Evolutionary conservation across 2,329 filamentous ascomycete genomes (phyloP).

Genomic region (Capronia coronata): DNA sequence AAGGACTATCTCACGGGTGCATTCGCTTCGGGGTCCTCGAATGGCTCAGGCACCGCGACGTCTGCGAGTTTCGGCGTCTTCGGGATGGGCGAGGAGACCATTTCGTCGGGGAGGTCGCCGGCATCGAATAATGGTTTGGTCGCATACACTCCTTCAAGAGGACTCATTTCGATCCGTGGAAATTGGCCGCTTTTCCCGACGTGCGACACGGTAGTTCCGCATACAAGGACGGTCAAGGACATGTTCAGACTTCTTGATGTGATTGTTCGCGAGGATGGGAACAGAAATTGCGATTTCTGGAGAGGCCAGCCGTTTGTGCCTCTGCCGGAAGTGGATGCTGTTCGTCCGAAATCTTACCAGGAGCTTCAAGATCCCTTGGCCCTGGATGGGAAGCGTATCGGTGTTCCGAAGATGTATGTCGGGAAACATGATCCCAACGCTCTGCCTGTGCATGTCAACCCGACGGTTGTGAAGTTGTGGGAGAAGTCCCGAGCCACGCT

Average conservation of each 20-base stretch:
- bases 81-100: constrained; percentile 47
- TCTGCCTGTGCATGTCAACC: constrained; percentile 9
- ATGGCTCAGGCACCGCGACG: constrained; percentile 49
- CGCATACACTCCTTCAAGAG: constrained; percentile 48
- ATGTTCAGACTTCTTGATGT: constrained; percentile 36
- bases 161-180: constrained; percentile 45
- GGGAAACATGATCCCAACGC: constrained; percentile 8
- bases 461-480: constrained; percentile 22
- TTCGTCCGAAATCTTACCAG: not conserved
- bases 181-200: constrained; percentile 49
- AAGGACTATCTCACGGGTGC: constrained; percentile 45
- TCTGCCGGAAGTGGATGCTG: constrained; percentile 27
- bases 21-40: constrained; percentile 48
- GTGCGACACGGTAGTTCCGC: constrained; percentile 48
- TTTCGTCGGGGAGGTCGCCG: constrained; percentile 48
- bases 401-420: constrained; percentile 31
- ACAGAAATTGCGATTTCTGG: constrained; percentile 20
- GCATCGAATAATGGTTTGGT: constrained; percentile 50
- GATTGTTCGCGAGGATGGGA: constrained; percentile 16
- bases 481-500: constrained; percentile 11
- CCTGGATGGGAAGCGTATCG: constrained; percentile 30
- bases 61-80: constrained; percentile 46
- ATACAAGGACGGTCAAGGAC: constrained; percentile 44
- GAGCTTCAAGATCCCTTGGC: not conserved
- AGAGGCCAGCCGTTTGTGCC: constrained; percentile 9